Base-by-base conservation (phyloP, 2,329 filamentous ascomycete genomes). In the Alternaria burnsii region DNA sequence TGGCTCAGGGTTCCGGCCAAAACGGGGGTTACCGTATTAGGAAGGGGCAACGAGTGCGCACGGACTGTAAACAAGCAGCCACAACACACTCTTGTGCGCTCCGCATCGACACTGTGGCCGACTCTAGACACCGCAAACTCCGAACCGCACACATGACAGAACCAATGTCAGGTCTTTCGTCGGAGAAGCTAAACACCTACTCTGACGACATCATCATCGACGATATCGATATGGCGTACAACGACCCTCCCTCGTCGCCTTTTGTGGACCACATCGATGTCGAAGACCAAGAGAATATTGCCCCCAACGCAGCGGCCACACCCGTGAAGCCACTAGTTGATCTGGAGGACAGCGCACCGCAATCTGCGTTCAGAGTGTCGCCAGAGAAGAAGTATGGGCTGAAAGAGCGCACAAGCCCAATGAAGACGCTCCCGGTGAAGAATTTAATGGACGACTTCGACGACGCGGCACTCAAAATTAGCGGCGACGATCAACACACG, bases 201-300 rank as follows among this genome's bases (percentile, higher is more conserved):
- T 57, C 69, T 4, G 61, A 68, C 40, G 52, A 62, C 11, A 68
- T 70, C 46, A 56, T 57, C 22, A 65, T 61, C 22, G 70, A 72
- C 55, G 74, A 76, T 30, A 69, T 75, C 30, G 76, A 78, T 44
- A 78, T 76, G 48, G 72, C 72, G 46, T 80, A 74, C 71, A 74
- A 81, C 63, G 76, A 81, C 18, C 78, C 77, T 24, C 79, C 80
- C 6, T 83, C 81, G 56, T 84, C 82, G 38, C 83, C 83, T 14
- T 85, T 84, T 68, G 70, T 82, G n/a, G 74, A 78, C 42, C 78
- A 83, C 55, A 69, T 83, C 52, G 79, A 80, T 18, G 59, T 69
- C 26, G 76, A 79, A 26, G 66, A 79, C 61, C 76, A 79, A 53
- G 78, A 80, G 55, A 79, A 79, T 40, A 64, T 78, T 55, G 71